Base-by-base conservation (phyloP, 768 basidiomycete species). In the Tricholoma sp. region DNA sequence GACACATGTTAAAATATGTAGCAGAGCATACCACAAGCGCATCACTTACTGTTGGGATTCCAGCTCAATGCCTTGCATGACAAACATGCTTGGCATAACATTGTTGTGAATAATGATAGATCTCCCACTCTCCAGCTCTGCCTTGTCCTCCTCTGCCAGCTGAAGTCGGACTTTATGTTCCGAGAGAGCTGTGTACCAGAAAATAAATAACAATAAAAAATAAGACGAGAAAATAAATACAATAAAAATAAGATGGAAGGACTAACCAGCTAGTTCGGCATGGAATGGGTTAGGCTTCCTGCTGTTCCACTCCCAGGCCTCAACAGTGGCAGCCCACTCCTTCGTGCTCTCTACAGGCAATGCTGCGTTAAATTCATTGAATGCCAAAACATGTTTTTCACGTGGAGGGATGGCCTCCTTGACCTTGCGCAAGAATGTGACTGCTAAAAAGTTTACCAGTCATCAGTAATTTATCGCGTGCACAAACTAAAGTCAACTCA, bases 11-110 rank as follows among this genome's bases (percentile, higher is more conserved):
- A 44, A 17, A 48, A 53, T 9, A 53, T 28, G 9, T 17, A n/a
- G n/a, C 8, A 5, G 9, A 8, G n/a, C 9, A 5, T 11, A 39
- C 37, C 5, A 24, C 1, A n/a, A 13, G 7, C 13, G 13, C 33
- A 36, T 18, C 2, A 41, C 50, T 55, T 15, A 52, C 61, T 65
- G 64, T 31, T 57, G 36, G 18, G 50, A 60, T 54, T 65, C 64
- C 11, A 65, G 32, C n/a, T 61, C 54, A 6, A 65, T 17, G 7
- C 61, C 61, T 17, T n/a, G n/a, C n/a, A n/a, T n/a, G n/a, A n/a
- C n/a, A n/a, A n/a, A n/a, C n/a, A 56, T 50, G 29, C 36, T 42
- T 12, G 52, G 52, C 13, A 49, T 33, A 10, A 47, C 34, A 1
- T 61, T 55, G 31, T 59, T 52, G 31, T 62, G 58, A 4, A 44